phyloP scores from a whole-genome alignment of 2,329 filamentous ascomycete species.

The Exophiala dermatitidis region DNA sequence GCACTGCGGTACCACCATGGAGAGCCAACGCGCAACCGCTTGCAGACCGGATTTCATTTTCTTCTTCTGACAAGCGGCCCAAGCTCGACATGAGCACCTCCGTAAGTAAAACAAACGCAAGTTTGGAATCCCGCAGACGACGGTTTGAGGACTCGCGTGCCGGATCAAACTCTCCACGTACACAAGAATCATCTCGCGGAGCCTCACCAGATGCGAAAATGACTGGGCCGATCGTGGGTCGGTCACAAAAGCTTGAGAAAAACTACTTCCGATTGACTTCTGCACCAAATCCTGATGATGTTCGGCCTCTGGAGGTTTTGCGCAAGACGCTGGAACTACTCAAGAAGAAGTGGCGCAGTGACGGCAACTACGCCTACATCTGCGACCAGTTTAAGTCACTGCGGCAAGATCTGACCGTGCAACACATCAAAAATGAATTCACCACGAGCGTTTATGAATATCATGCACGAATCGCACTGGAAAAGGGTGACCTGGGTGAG shows the following conservation, averaged over 20 bases:
- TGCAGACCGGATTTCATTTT: constrained; percentile 68
- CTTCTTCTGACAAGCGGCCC: constrained; percentile 43
- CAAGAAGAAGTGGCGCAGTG: constrained; percentile 89
- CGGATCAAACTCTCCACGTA: constrained; percentile 36
- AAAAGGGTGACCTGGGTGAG: constrained; percentile 99
- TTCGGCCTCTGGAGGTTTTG: constrained; percentile 74
- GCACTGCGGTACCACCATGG: constrained; percentile 57
- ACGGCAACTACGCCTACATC: constrained; percentile 93
- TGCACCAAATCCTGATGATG: constrained; percentile 77
- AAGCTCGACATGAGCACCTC: constrained; percentile 45
- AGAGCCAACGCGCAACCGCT: constrained; percentile 58
- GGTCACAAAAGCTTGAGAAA: constrained; percentile 80
- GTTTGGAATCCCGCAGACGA: constrained; percentile 79
- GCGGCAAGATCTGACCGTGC: constrained; percentile 94
- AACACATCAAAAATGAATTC: constrained; percentile 93
- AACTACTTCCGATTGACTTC: constrained; percentile 89
- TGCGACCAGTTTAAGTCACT: constrained; percentile 99
- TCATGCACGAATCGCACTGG: constrained; percentile 91
- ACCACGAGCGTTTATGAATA: constrained; percentile 96
- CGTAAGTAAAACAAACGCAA: constrained; percentile 83
- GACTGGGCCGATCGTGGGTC: constrained; percentile 71
- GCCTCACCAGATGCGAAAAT: constrained; percentile 42
- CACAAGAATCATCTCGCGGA: constrained; percentile 34
- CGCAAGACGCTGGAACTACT: constrained; percentile 78
- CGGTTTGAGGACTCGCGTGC: constrained; percentile 62